Conservation (phyloP, 2,329 filamentous ascomycete species). For the Metarhizium guizhouense region DNA sequence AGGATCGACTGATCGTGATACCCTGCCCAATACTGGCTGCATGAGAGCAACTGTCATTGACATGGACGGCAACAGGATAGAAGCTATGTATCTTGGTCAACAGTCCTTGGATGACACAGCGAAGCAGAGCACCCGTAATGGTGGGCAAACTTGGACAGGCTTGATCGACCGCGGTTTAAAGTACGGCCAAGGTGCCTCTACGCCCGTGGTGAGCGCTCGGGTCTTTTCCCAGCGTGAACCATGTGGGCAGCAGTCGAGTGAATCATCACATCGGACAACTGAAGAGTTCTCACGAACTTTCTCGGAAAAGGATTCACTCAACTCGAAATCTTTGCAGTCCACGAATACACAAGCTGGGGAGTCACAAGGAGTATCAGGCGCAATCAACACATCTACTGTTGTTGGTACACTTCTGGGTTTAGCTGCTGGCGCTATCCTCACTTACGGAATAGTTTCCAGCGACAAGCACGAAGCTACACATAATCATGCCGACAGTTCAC, state of each 20-base stretch:
- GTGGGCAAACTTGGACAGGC: not conserved
- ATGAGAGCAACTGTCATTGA: constrained; percentile 55
- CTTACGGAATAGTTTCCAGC: constrained; percentile 57
- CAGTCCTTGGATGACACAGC: constrained; percentile 21
- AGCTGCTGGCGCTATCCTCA: constrained; percentile 53
- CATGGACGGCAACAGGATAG: constrained; percentile 76
- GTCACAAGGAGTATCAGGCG: not conserved
- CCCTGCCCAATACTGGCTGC: constrained; percentile 6
- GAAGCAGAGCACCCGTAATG: constrained; percentile 17
- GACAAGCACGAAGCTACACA: constrained; percentile 34
- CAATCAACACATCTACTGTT: constrained; percentile 50
- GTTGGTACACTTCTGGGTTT: constrained; percentile 72
- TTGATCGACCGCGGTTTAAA: not conserved
- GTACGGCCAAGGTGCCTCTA: not conserved
- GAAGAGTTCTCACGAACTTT: not conserved
- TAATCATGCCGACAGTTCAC: constrained; percentile 31
- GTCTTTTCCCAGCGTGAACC: not conserved
- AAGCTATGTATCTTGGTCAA: constrained; percentile 52
- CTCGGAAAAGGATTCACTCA: not conserved
- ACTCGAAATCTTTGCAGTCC: not conserved
- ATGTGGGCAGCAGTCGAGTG: not conserved
- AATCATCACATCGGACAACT: not conserved
- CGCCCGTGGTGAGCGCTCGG: not conserved
- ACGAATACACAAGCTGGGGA: not conserved
- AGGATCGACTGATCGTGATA: not conserved